These are phyloP conservation scores for Lepiota venenata DNA, from an alignment of 768 basidiomycete genomes.

Conservation along the genomic window DNA sequence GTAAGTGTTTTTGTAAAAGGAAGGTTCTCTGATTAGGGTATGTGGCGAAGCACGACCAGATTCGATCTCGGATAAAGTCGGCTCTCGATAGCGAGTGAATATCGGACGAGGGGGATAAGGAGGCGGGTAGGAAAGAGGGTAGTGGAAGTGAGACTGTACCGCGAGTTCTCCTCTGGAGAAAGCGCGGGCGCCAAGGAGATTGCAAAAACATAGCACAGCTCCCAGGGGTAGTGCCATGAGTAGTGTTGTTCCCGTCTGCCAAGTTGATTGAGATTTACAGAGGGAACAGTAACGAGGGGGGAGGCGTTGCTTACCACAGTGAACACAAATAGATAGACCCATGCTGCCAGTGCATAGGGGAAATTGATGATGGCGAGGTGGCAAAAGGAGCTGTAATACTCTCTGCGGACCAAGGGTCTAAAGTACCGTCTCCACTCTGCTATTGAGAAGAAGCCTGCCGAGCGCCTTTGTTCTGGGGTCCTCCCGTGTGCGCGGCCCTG, in stretches of 20 bases:
- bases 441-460: constrained; percentile 26
- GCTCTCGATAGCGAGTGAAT: constrained; percentile 60
- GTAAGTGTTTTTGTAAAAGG: constrained; percentile 81
- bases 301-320: constrained; percentile 57
- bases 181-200: constrained; percentile 68
- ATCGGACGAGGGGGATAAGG: constrained; percentile 72
- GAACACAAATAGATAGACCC: constrained; percentile 76
- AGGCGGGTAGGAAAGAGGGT: constrained; percentile 56
- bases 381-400: constrained; percentile 65
- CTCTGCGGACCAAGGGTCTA: constrained; percentile 48
- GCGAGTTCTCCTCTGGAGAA: constrained; percentile 74
- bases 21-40: constrained; percentile 48
- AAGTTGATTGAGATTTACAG: background rate
- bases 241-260: constrained; percentile 72
- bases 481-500: background rate
- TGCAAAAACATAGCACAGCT: constrained; percentile 71
- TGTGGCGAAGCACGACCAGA: constrained; percentile 25
- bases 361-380: constrained; percentile 77
- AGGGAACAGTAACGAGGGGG: no score
- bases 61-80: constrained; percentile 49
- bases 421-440: constrained; percentile 57
- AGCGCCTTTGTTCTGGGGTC: constrained; percentile 10
- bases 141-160: constrained; percentile 69
- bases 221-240: constrained; percentile 79
- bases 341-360: constrained; percentile 74